A percentile compares a stretch with the other conserved stretches of the same genome.
Evolutionary conservation across 176 grass and related monocot genomes (phyloP).

Genomic region (Lolium perenne): DNA sequence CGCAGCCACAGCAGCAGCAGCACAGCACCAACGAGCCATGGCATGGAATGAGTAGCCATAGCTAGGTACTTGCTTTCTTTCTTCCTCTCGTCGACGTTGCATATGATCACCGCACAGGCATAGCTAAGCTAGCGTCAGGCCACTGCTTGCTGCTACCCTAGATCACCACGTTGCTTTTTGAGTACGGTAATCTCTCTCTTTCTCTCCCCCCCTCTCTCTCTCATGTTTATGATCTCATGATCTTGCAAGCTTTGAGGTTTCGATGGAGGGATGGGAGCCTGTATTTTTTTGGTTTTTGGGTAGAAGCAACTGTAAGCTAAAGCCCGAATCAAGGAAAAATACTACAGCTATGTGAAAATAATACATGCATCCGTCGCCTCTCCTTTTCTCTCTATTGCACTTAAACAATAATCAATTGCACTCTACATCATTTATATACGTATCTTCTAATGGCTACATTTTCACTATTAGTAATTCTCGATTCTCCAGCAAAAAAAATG

Average conservation of each 20-base stretch:
- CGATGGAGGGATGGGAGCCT: background rate
- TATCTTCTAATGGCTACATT: background rate
- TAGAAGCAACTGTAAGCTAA: slow-evolving; percentile 58
- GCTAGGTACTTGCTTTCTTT: slow-evolving; percentile 37
- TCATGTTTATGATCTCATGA: slow-evolving; percentile 29
- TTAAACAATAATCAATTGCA: background rate
- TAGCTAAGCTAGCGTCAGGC: slow-evolving; percentile 41
- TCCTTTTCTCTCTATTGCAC: background rate
- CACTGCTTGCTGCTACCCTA: slow-evolving; percentile 27
- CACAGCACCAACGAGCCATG: slow-evolving; percentile 54
- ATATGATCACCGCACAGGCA: slow-evolving; percentile 21
- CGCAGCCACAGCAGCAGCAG: slow-evolving; percentile 30
- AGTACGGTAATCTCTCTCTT: slow-evolving; percentile 5
- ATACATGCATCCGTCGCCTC: slow-evolving; percentile 31
- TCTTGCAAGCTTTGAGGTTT: slow-evolving; percentile 1
- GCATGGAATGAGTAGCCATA: slow-evolving; percentile 53
- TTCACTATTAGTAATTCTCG: background rate
- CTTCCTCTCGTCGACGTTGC: slow-evolving; percentile 10
- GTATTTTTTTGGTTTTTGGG: slow-evolving; percentile 42
- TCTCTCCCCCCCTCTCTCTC: background rate
- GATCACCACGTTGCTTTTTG: slow-evolving; percentile 33
- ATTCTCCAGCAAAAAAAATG: background rate
- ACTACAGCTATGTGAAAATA: slow-evolving; percentile 42
- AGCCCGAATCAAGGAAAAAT: slow-evolving; percentile 41
- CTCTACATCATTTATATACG: background rate